These are phyloP conservation scores for Camillea tinctor DNA, from an alignment of 2,329 filamentous ascomycete genomes.

Conservation along the genomic window DNA sequence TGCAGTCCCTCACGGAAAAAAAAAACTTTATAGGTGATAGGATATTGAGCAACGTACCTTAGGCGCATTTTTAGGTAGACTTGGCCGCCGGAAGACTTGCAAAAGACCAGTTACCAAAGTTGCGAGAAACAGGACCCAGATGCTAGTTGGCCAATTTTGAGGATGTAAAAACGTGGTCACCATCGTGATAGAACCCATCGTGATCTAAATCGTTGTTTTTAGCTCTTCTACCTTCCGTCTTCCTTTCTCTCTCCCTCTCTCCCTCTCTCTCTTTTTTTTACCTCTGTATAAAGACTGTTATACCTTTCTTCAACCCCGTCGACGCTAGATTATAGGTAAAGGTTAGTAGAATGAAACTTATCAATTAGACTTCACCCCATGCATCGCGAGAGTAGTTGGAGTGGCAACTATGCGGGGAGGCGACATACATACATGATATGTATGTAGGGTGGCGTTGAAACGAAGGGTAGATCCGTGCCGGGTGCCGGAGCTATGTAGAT, in stretches of 20 bases:
- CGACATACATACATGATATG: background rate
- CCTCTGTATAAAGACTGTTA: background rate
- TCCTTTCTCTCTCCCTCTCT: too few species aligned
- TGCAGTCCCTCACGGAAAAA: background rate
- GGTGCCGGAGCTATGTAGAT: background rate
- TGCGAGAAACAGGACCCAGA: slow-evolving; percentile 23
- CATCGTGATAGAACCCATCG: background rate
- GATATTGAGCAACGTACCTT: slow-evolving; percentile 1
- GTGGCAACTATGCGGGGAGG: background rate
- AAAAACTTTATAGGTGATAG: background rate
- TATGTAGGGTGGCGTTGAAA: background rate
- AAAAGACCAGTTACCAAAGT: slow-evolving; percentile 14
- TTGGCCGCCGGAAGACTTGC: slow-evolving; percentile 23
- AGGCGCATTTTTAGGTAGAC: slow-evolving; percentile 26
- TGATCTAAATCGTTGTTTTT: background rate
- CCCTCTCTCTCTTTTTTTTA: background rate
- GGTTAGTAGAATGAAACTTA: too few species aligned
- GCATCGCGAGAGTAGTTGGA: too few species aligned
- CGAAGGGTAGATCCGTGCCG: background rate
- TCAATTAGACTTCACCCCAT: too few species aligned
- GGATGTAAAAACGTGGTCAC: slow-evolving; percentile 3
- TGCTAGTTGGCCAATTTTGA: slow-evolving; percentile 19
- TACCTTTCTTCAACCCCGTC: too few species aligned
- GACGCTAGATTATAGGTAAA: background rate
- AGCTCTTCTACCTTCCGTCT: background rate